Evolutionary conservation across 2,329 filamentous ascomycete species (phyloP).

Genomic region (Phialophora chinensis): DNA sequence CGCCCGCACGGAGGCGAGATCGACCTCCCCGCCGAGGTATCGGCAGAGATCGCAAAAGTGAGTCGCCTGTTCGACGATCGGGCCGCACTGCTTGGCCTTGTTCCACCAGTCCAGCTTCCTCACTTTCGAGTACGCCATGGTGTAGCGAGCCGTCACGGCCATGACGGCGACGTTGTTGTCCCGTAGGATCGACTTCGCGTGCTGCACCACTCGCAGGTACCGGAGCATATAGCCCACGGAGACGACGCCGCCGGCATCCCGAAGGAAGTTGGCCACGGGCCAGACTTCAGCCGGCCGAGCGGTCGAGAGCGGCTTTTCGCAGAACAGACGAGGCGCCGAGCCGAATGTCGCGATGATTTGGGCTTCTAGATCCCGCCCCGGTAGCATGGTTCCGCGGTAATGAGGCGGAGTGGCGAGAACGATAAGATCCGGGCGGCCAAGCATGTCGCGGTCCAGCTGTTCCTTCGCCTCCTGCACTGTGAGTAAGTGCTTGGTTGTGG

Average conservation of each 20-base stretch:
- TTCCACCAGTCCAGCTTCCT: slow-evolving; percentile 18
- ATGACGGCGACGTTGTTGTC: background rate
- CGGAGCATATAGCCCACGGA: background rate
- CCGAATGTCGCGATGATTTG: background rate
- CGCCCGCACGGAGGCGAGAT: slow-evolving; percentile 10
- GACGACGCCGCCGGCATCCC: background rate
- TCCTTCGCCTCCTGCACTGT: background rate
- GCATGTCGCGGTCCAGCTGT: background rate
- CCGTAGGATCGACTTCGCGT: background rate
- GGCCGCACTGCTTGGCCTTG: slow-evolving; percentile 15
- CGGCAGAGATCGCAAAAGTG: slow-evolving; percentile 18
- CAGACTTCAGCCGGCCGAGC: background rate
- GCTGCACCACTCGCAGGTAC: background rate
- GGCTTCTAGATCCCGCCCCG: background rate
- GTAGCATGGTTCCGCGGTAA: background rate
- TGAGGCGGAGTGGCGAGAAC: background rate
- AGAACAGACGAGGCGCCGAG: background rate
- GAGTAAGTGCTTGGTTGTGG: slow-evolving; percentile 9
- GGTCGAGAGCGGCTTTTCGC: background rate
- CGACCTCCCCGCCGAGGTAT: slow-evolving; percentile 16
- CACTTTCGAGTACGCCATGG: slow-evolving; percentile 13
- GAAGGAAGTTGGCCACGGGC: background rate
- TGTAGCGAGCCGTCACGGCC: slow-evolving; percentile 15
- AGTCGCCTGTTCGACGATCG: slow-evolving; percentile 12
- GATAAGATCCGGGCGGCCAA: background rate